phyloP scores from a whole-genome alignment of 1,139 yeast species.

The Yamadazyma jaroonii region DNA sequence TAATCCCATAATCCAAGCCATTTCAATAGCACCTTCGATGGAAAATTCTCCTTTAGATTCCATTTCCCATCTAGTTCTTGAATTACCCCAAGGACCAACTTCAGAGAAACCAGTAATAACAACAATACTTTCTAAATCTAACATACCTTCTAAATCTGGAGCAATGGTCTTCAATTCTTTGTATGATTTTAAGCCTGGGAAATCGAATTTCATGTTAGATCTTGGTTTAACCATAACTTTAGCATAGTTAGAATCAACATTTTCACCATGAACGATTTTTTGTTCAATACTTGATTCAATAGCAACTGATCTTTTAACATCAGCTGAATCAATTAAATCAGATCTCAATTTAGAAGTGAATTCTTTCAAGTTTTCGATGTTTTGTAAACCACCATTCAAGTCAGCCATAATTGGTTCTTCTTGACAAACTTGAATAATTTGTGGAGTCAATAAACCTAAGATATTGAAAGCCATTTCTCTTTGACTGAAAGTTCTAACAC shows the following conservation, averaged over 20 bases:
- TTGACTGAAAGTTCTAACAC: slow-evolving; percentile 97
- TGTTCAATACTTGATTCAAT: slow-evolving; percentile 92
- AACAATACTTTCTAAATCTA: slow-evolving; percentile 86
- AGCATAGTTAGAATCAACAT: slow-evolving; percentile 82
- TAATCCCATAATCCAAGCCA: slow-evolving; percentile 99
- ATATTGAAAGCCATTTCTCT: slow-evolving; percentile 99
- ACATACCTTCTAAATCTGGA: slow-evolving; percentile 82
- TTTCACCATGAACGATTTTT: slow-evolving; percentile 85
- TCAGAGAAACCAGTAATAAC: slow-evolving; percentile 98
- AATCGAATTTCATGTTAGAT: slow-evolving; percentile 89
- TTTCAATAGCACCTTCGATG: slow-evolving; percentile 97
- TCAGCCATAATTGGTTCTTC: slow-evolving; percentile 95
- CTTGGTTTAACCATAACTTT: slow-evolving; percentile 81
- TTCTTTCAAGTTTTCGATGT: slow-evolving; percentile 86
- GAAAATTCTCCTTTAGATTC: slow-evolving; percentile 94
- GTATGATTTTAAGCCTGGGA: slow-evolving; percentile 83
- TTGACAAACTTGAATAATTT: slow-evolving; percentile 83
- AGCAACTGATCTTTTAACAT: slow-evolving; percentile 92
- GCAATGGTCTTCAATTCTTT: slow-evolving; percentile 68
- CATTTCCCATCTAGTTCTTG: slow-evolving; percentile 99
- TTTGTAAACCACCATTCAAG: slow-evolving; percentile 97
- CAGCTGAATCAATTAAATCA: slow-evolving; percentile 81
- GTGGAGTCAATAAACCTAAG: slow-evolving; percentile 88
- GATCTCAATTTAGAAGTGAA: slow-evolving; percentile 78
- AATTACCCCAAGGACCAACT: slow-evolving; percentile 99